A percentile compares a stretch with the other conserved stretches of the same genome.
phyloP scores from a whole-genome alignment of 2,329 filamentous ascomycete genomes.

The Decorospora gaudefroyi region DNA sequence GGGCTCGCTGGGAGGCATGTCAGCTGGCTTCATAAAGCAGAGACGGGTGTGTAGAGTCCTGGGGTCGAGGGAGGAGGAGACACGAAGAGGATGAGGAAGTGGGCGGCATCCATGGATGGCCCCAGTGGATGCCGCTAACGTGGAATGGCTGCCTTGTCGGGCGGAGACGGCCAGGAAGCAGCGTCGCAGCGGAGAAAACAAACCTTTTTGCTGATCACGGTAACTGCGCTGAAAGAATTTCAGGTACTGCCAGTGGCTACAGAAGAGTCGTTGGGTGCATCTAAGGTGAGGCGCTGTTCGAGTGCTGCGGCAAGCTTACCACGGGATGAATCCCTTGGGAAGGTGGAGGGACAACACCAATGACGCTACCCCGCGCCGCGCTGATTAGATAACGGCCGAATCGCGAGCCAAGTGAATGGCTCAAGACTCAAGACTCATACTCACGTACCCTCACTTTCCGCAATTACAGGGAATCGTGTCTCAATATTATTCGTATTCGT shows the following conservation, averaged over 20 bases:
- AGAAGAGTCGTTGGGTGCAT: no score
- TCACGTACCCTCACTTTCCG: no score
- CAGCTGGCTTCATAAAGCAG: slow-evolving; percentile 26
- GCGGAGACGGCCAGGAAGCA: slow-evolving; percentile 4
- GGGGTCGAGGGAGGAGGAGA: slow-evolving; percentile 15
- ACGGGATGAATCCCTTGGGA: no score
- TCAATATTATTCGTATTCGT: slow-evolving; percentile 10
- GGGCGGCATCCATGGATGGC: slow-evolving; percentile 25
- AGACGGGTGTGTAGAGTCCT: slow-evolving; percentile 3
- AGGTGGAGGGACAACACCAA: no score
- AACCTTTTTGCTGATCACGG: slow-evolving; percentile 5
- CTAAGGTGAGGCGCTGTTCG: no score
- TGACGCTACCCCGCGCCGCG: no score
- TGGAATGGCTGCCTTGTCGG: slow-evolving; percentile 18
- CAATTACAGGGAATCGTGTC: background rate
- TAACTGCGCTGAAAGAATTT: background rate
- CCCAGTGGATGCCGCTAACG: slow-evolving; percentile 29
- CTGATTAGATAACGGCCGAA: no score
- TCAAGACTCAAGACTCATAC: no score
- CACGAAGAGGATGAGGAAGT: slow-evolving; percentile 18
- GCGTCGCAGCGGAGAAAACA: slow-evolving; percentile 7
- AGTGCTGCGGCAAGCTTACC: no score
- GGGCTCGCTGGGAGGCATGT: slow-evolving; percentile 39
- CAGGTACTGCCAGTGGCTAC: no score
- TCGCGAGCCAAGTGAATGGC: no score